Evolutionary conservation across 768 basidiomycete species (phyloP).

Genomic region (Chiua virens): DNA sequence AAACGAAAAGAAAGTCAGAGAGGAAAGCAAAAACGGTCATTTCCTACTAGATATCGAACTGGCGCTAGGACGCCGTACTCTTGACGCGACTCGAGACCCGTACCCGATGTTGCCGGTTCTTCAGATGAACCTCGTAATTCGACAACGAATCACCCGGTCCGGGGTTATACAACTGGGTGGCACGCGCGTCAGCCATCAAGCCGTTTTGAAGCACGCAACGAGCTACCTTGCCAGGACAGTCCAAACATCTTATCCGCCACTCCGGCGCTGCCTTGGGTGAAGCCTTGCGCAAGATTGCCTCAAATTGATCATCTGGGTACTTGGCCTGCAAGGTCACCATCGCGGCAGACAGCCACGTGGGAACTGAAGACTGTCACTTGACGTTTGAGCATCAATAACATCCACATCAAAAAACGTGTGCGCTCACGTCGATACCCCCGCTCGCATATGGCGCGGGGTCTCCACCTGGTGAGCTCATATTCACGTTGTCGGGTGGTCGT

Average conservation of each 20-base stretch:
- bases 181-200: background rate
- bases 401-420: slow-evolving; percentile 19
- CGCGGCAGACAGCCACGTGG: slow-evolving; percentile 71
- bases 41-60: slow-evolving; percentile 13
- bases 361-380: slow-evolving; percentile 42
- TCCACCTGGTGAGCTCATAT: slow-evolving; percentile 21
- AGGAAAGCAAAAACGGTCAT: slow-evolving; percentile 2
- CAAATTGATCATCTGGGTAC: slow-evolving; percentile 84
- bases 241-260: slow-evolving; percentile 89
- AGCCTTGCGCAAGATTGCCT: slow-evolving; percentile 65
- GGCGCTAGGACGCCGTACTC: slow-evolving; percentile 18
- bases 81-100: slow-evolving; percentile 61
- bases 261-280: slow-evolving; percentile 59
- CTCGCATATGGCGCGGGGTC: slow-evolving; percentile 10
- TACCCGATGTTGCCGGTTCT: slow-evolving; percentile 77
- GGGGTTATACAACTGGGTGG: slow-evolving; percentile 76
- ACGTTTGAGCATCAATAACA: slow-evolving; percentile 33
- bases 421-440: slow-evolving; percentile 27
- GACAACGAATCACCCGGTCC: slow-evolving; percentile 83
- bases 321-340: slow-evolving; percentile 63
- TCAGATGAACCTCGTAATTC: slow-evolving; percentile 93
- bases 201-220: background rate
- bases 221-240: slow-evolving; percentile 89
- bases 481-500: slow-evolving; percentile 6
- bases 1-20: background rate